Conservation (phyloP, 1,284 basidiomycete species). For the Heterobasidion irregulare region DNA sequence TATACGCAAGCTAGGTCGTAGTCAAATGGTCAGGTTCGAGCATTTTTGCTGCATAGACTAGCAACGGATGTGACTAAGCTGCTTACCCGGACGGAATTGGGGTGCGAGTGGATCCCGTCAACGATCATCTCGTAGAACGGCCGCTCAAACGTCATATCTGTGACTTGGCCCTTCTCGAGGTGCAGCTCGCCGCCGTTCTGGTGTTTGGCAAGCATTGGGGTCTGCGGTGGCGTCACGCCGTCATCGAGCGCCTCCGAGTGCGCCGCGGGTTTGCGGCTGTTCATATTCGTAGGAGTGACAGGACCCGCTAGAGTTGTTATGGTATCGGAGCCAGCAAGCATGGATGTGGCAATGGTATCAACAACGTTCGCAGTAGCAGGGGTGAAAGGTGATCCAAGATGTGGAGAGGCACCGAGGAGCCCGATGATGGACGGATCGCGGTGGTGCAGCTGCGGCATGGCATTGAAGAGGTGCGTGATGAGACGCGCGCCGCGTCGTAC, state of each 20-base stretch:
- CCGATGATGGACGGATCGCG: slow-evolving; percentile 84
- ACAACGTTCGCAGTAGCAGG: slow-evolving; percentile 13
- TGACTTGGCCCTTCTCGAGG: slow-evolving; percentile 26
- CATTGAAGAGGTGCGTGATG: slow-evolving; percentile 91
- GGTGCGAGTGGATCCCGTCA: slow-evolving; percentile 87
- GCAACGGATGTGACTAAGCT: background rate
- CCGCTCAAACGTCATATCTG: slow-evolving; percentile 42
- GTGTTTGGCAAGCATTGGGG: slow-evolving; percentile 27
- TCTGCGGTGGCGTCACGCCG: slow-evolving; percentile 50
- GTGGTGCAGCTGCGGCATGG: slow-evolving; percentile 84
- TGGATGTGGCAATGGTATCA: background rate
- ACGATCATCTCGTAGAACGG: slow-evolving; percentile 88
- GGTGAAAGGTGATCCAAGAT: slow-evolving; percentile 33
- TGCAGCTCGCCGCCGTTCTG: slow-evolving; percentile 14
- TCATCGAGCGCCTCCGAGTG: slow-evolving; percentile 61
- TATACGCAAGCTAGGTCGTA: slow-evolving; percentile 64
- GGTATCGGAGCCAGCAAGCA: slow-evolving; percentile 5
- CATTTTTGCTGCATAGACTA: slow-evolving; percentile 1
- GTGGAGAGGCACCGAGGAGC: slow-evolving; percentile 71
- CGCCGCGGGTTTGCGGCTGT: slow-evolving; percentile 14
- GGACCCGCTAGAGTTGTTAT: background rate
- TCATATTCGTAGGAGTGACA: slow-evolving; percentile 6
- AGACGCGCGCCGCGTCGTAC: slow-evolving; percentile 67
- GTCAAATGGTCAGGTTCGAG: background rate
- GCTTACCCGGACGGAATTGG: slow-evolving; percentile 77